Percentiles rank a stretch among this genome's conserved stretches.
These are phyloP conservation scores for Trametes hirsuta DNA, from an alignment of 1,284 basidiomycete species.

Conservation along the genomic window DNA sequence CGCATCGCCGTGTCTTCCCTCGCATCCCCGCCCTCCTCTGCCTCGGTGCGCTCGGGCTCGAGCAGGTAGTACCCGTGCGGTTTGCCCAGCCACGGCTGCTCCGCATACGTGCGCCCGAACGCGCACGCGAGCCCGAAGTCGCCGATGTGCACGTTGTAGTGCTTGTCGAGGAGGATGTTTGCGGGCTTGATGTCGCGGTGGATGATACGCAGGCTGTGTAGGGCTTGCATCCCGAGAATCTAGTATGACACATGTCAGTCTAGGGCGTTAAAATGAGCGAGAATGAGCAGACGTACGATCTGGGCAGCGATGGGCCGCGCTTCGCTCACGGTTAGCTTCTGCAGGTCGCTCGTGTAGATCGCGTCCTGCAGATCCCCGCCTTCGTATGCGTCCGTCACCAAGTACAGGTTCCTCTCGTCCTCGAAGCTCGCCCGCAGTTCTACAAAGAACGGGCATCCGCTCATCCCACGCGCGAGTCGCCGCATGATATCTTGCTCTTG, in stretches of 20 bases:
- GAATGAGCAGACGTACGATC: conserved; percentile 17
- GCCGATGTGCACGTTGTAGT: conserved; percentile 64
- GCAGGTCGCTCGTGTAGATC: conserved; percentile 3
- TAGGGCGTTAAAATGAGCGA: neutral
- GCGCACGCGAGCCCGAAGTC: conserved; percentile 63
- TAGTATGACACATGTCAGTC: conserved; percentile 42
- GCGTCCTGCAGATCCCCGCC: conserved; percentile 20
- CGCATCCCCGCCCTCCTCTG: neutral
- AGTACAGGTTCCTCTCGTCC: conserved; percentile 33
- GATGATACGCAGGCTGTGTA: conserved; percentile 49
- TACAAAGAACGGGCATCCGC: conserved; percentile 14
- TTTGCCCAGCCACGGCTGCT: neutral
- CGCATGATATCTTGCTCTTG: conserved; percentile 12
- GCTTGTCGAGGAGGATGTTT: conserved; percentile 64
- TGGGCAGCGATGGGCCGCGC: conserved; percentile 24
- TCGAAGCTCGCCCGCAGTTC: conserved; percentile 27
- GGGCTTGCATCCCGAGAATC: conserved; percentile 22
- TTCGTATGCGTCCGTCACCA: conserved; percentile 21
- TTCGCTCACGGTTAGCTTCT: neutral
- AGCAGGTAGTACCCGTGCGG: neutral
- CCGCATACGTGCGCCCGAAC: conserved; percentile 47
- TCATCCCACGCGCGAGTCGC: neutral
- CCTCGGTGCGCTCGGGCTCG: neutral
- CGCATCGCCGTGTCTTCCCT: neutral
- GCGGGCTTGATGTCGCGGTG: conserved; percentile 51